These are phyloP conservation scores for Citrus medica DNA, from an alignment of 345 rosid genomes.

Conservation along the genomic window DNA sequence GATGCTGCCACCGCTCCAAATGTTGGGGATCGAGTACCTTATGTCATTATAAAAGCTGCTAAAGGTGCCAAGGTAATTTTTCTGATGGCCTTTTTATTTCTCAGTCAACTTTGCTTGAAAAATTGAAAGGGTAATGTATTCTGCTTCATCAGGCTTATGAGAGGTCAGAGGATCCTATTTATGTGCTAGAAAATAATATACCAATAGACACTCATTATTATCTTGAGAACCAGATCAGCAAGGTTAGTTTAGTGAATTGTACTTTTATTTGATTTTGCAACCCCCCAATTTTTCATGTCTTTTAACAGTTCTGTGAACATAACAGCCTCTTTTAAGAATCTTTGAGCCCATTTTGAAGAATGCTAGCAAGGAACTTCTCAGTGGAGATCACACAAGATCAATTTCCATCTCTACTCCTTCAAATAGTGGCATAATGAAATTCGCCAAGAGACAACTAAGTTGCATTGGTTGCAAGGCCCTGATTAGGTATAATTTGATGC, in stretches of 20 bases:
- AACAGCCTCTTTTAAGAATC: constrained; percentile 92
- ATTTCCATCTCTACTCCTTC: constrained; percentile 89
- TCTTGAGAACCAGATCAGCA: constrained; percentile 92
- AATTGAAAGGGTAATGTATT: background rate
- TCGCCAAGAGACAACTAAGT: constrained; percentile 78
- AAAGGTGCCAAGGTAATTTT: constrained; percentile 92
- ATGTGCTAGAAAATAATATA: constrained; percentile 84
- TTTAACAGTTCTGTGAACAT: constrained; percentile 11
- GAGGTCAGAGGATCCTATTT: constrained; percentile 93
- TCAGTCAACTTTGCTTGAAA: background rate
- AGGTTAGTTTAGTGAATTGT: constrained; percentile 45
- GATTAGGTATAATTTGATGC: constrained; percentile 42
- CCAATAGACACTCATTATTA: constrained; percentile 94
- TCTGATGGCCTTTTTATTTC: constrained; percentile 1
- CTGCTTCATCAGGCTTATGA: constrained; percentile 62
- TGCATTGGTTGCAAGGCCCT: constrained; percentile 91
- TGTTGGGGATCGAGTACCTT: constrained; percentile 98
- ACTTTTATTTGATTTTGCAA: background rate
- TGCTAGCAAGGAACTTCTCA: constrained; percentile 90
- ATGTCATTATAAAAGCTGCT: constrained; percentile 85
- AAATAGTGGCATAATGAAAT: constrained; percentile 91
- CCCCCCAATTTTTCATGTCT: background rate
- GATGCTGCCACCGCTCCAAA: constrained; percentile 98
- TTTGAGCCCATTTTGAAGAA: constrained; percentile 97
- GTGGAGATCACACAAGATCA: constrained; percentile 90